A percentile compares a stretch with the other conserved stretches of the same genome.
Evolutionary conservation across 1,284 basidiomycete genomes (phyloP).

Genomic region (Ceraceosorus bombacis): DNA sequence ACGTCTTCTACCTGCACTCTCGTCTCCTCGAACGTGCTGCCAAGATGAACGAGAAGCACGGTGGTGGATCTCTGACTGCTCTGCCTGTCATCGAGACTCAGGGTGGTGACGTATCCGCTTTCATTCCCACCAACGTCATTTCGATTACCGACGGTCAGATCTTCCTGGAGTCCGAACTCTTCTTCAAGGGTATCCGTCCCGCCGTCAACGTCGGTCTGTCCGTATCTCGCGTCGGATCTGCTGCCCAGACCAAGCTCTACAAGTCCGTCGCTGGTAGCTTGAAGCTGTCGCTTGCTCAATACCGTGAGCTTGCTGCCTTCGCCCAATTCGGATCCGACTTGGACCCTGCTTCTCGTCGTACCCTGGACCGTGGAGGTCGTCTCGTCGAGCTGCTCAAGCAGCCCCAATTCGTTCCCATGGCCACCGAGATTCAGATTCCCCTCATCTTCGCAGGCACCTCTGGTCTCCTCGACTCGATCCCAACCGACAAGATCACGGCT

Average conservation of each 20-base stretch:
- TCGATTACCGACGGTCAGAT: slow-evolving; percentile 48
- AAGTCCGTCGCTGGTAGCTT: slow-evolving; percentile 98
- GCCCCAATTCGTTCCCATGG: slow-evolving; percentile 68
- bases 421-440: slow-evolving; percentile 93
- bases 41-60: slow-evolving; percentile 98
- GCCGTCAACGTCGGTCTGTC: slow-evolving; percentile 99
- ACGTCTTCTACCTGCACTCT: slow-evolving; percentile 99
- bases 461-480: slow-evolving; percentile 64
- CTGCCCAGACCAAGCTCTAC: slow-evolving; percentile 78
- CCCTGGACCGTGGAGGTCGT: slow-evolving; percentile 93
- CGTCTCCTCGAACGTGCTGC: slow-evolving; percentile 98
- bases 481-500: slow-evolving; percentile 84
- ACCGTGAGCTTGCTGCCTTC: slow-evolving; percentile 99
- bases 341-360: slow-evolving; percentile 77
- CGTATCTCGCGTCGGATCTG: slow-evolving; percentile 98
- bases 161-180: slow-evolving; percentile 56
- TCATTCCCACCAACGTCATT: slow-evolving; percentile 50
- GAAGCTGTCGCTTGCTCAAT: slow-evolving; percentile 98
- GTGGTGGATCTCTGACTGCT: slow-evolving; percentile 94
- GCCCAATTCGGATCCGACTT: slow-evolving; percentile 88
- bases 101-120: slow-evolving; percentile 97
- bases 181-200: slow-evolving; percentile 99
- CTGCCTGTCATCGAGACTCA: slow-evolving; percentile 99
- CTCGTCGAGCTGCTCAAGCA: slow-evolving; percentile 98
- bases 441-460: slow-evolving; percentile 99